These are phyloP conservation scores for Tirmania nivea DNA, from an alignment of 495 filamentous ascomycete genomes.

Conservation along the genomic window DNA sequence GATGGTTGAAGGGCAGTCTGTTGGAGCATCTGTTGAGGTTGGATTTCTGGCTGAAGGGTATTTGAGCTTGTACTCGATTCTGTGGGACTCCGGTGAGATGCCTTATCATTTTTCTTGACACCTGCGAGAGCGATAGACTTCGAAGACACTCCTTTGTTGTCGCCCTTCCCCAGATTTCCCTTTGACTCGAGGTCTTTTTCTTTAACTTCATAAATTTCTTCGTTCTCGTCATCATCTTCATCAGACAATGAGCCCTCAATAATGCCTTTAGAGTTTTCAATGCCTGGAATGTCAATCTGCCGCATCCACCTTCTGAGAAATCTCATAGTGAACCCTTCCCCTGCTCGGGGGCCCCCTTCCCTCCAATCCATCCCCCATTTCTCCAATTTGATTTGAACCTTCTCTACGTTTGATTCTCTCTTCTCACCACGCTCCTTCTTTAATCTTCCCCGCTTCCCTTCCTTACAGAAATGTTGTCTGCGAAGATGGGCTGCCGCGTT, in stretches of 20 bases:
- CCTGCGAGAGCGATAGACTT: no score
- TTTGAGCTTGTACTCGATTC: no score
- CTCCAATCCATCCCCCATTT: background rate
- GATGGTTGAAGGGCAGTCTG: no score
- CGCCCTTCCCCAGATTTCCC: no score
- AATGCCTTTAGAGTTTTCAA: background rate
- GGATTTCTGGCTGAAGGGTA: no score
- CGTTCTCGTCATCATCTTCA: background rate
- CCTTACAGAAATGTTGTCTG: conserved; percentile 50
- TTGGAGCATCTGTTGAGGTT: no score
- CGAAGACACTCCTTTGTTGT: no score
- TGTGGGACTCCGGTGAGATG: no score
- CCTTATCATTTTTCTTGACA: no score
- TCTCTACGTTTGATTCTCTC: background rate
- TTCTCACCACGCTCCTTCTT: background rate
- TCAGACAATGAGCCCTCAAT: background rate
- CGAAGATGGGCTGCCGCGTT: conserved; percentile 86
- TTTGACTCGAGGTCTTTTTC: background rate
- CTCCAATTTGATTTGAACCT: background rate
- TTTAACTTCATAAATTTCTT: background rate
- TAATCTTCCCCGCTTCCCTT: background rate
- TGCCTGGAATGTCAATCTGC: background rate
- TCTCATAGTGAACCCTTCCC: background rate
- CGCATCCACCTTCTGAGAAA: background rate
- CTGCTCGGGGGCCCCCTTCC: background rate